phyloP scores from a whole-genome alignment of 2,329 filamentous ascomycete genomes.

The Claviceps humidiphila region DNA sequence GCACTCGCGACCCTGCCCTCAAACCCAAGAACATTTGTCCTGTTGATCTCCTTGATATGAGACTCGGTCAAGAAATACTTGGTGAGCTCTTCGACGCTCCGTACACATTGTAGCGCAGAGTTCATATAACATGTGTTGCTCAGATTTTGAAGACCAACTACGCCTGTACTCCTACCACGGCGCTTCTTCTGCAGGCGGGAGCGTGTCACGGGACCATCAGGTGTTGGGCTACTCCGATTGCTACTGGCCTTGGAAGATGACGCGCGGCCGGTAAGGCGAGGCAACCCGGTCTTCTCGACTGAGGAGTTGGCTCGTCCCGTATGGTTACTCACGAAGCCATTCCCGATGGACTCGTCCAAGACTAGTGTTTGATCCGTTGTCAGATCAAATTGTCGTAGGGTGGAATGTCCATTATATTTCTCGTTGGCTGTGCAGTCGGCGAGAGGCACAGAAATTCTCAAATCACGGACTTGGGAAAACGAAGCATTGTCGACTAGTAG shows the following conservation, averaged over 20 bases:
- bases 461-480: slow-evolving; percentile 32
- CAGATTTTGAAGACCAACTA: slow-evolving; percentile 74
- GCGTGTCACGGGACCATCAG: slow-evolving; percentile 49
- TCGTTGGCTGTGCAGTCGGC: slow-evolving; percentile 56
- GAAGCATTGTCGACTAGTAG: slow-evolving; percentile 35
- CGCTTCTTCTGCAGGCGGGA: slow-evolving; percentile 58
- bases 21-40: slow-evolving; percentile 72
- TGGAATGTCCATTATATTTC: slow-evolving; percentile 65
- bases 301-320: slow-evolving; percentile 19
- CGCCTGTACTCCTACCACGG: slow-evolving; percentile 58
- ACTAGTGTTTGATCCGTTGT: slow-evolving; percentile 63
- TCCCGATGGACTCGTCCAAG: slow-evolving; percentile 64
- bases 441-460: slow-evolving; percentile 12
- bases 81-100: slow-evolving; percentile 84
- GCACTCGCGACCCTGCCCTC: slow-evolving; percentile 75
- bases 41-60: slow-evolving; percentile 72
- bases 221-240: slow-evolving; percentile 55
- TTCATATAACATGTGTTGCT: slow-evolving; percentile 99
- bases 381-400: slow-evolving; percentile 53
- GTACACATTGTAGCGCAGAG: slow-evolving; percentile 85
- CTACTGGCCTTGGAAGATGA: slow-evolving; percentile 29
- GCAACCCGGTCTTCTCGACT: slow-evolving; percentile 22
- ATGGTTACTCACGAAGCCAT: slow-evolving; percentile 43
- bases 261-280: slow-evolving; percentile 13
- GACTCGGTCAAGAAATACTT: slow-evolving; percentile 73